phyloP scores from a whole-genome alignment of 139 green algal species.

The Nannochloris sp. region DNA sequence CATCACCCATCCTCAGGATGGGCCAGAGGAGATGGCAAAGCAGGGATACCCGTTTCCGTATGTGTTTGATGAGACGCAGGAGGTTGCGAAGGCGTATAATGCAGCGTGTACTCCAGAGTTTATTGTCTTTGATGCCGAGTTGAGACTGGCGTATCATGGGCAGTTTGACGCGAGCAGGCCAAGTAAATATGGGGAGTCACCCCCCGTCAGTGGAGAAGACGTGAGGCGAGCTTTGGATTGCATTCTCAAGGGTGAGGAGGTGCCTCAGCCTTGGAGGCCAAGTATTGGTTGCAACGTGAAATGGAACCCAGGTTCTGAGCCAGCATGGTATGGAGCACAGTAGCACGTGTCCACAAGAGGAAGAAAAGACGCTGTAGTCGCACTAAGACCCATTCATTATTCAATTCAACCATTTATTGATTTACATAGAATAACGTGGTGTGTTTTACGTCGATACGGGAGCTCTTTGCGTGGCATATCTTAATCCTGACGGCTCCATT shows the following conservation, averaged over 20 bases:
- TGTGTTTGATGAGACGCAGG: slow-evolving; percentile 65
- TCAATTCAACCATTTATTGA: too few species aligned
- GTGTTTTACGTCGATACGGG: too few species aligned
- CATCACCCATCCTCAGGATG: slow-evolving; percentile 36
- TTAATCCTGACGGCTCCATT: too few species aligned
- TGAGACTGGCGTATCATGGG: slow-evolving; percentile 69
- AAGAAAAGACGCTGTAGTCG: background rate
- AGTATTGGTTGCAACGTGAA: slow-evolving; percentile 65
- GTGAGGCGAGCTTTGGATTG: slow-evolving; percentile 50
- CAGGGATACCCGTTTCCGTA: slow-evolving; percentile 32
- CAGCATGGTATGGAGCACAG: slow-evolving; percentile 14
- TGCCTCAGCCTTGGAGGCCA: slow-evolving; percentile 16
- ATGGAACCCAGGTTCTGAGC: slow-evolving; percentile 36
- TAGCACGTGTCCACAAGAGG: background rate
- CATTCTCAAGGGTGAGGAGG: slow-evolving; percentile 29
- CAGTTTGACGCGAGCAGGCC: slow-evolving; percentile 60
- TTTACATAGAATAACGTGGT: too few species aligned
- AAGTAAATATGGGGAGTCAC: background rate
- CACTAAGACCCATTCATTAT: too few species aligned
- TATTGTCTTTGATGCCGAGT: slow-evolving; percentile 44
- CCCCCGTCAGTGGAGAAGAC: slow-evolving; percentile 33
- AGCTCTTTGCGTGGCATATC: too few species aligned
- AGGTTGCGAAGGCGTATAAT: slow-evolving; percentile 68
- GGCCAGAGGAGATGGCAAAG: slow-evolving; percentile 58
- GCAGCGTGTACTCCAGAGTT: slow-evolving; percentile 75